Evolutionary conservation across 2,329 filamentous ascomycete genomes (phyloP), one percentile per base, ranked within the genome.

Genomic region (Talaromyces sp.): DNA sequence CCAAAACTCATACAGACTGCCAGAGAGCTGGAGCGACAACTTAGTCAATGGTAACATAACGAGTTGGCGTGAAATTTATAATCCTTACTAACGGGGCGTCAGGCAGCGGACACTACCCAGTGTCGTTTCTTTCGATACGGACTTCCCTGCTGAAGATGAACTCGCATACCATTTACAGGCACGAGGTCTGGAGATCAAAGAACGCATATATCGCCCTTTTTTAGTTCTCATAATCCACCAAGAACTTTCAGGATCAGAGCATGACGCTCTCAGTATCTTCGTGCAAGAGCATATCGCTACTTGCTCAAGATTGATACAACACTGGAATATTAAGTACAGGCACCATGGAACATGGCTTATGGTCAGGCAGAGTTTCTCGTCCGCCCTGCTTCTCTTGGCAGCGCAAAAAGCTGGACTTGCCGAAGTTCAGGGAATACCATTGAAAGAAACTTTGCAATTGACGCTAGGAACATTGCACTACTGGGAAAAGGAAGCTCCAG

Each of bases 281-380:
- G 57, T 60, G 11, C 39, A 13, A 13, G 24, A 39, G 31, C 45
- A 39, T 60, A 31, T 60, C n/a, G 57, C 43, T 24, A 39, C 57
- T 31, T 60, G 57, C 11, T 39, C 45, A 22, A 45, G 37, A 43
- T 37, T 27, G 11, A n/a, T 60, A 24, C 43, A 45, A 39, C 57
- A 39, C 5, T 37, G 57, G 19, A 60, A 22, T 6, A 37, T 39
- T 16, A 35, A 39, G 16, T 39, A 60, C 31, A 37, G 57, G n/a
- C 57, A 60, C 11, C 57, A 60, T 47, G 57, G 57, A n/a, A 60
- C 57, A 4, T 60, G 57, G 57, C 45, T 45, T 24, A 39, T 45
- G 39, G 45, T 45, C 10, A 27, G 57, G 45, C 37, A 39, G 10
- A 60, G 43, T 37, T 60, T 60, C 10, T 45, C 45, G 31, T 45